Base-by-base conservation (phyloP, 495 filamentous ascomycete genomes). In the Immersiella caudata region DNA sequence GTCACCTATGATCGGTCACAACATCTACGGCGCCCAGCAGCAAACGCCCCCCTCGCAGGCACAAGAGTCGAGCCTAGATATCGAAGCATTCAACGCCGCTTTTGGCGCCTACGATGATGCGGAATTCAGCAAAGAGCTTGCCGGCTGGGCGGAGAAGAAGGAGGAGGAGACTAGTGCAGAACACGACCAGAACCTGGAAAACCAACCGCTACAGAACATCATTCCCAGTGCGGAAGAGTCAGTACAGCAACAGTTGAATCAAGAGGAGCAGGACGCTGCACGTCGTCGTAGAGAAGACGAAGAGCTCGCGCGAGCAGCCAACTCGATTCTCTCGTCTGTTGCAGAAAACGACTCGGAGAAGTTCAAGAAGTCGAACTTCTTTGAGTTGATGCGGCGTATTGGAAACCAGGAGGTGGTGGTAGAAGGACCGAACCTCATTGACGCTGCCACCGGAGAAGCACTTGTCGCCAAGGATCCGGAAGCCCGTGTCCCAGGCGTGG, bases 301-400 rank as follows among this genome's bases (percentile, higher is more conserved):
- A 25, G 76, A 81, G 21, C 70, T 83, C 1, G 79, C 79, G 9
- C 68, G 60, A 20, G 80, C 80, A 0, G 81, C 81, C 22, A 71
- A 73, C 46, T 70, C 76, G 24, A 79, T 83, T 29, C 65, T 83
- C 26, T 61, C 73, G 46, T 76, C 77, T 2, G 75, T 83, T 8
- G 62, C 74, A 8, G 72, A 71, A 58, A 78, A 82, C 64, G 51
- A 72, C 33, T 76, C 75, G 0, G 74, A 78, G 9, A 83, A 82
- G 64, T 82, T 83, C 65, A 78, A 75, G 59, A 76, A 80, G 29
- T 83, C 81, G 8, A 68, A 70, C 16, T 83, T 83, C 56, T 50
- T 83, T 0, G 67, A 74, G 46, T 69, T 83, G 25, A 82, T 83
- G 81, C 75, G 77, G 27, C 75, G 74, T 40, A 77, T 83, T 36